Evolutionary conservation across 164 flowering plant genomes (phyloP), one percentile per base, ranked within the genome.

Genomic region (Amborella trichopoda): DNA sequence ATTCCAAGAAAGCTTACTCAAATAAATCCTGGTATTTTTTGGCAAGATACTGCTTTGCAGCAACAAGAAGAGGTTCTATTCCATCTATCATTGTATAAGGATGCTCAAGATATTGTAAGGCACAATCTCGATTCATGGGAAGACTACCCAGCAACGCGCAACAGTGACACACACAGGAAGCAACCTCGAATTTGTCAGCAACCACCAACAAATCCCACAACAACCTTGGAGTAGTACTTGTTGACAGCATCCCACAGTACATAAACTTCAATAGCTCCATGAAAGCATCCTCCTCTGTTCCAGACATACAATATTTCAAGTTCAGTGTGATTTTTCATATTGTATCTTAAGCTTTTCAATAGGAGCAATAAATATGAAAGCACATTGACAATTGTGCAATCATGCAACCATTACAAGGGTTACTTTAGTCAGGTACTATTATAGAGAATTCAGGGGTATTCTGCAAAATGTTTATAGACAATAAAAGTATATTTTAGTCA

Each of bases 171-270:
- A 91, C 88, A 69, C 99, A 91, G 1, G 99, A 87, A 56, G 94
- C 88, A 45, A 91, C 99, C 70, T 88, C 95, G 69, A 72, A 91
- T 48, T 91, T 91, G 65, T 91, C 98, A 28, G 98, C 95, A 55
- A 95, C 98, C 96, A 93, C 84, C 11, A 93, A 70, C 46, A 93
- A 86, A 72, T 93, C 99, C 46, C 87, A 68, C 48, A 93, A 52
- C 36, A 76, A 81, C 20, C 96, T 68, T 27, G 94, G 83, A 8
- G 84, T 41, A 25, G 70, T 71, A 2, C 64, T 53, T 11, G 81
- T 50, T 13, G 81, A 53, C 45, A 91, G 44, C 11, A 70, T 67
- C 63, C 77, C 86, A 64, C 89, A 75, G 65, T 93, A 93, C 86
- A 93, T 93, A 48, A 82, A 88, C 63, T 79, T 88, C 61, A 93